phyloP scores from a whole-genome alignment of 352 stramenopile genomes.

The Globisporangium takayamanum region DNA sequence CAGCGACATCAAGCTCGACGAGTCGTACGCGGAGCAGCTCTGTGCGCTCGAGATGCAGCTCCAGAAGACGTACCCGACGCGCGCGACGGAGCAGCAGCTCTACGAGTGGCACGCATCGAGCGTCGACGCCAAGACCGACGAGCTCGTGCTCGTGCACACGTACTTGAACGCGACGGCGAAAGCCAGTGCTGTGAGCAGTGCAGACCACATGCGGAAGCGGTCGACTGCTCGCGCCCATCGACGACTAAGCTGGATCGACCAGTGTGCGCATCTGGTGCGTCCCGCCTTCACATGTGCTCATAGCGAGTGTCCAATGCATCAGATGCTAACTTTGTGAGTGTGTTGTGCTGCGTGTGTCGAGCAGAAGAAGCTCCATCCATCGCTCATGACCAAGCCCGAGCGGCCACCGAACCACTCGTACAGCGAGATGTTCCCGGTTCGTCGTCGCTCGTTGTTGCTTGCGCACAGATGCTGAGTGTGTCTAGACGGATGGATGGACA shows the following conservation, averaged over 20 bases:
- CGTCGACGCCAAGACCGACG: constrained; percentile 44
- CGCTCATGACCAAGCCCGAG: constrained; percentile 50
- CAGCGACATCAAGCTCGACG: constrained; percentile 76
- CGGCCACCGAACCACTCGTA: constrained; percentile 73
- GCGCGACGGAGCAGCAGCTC: constrained; percentile 53
- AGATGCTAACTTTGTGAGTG: neutral
- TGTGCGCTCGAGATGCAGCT: constrained; percentile 59
- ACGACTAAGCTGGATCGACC: constrained; percentile 67
- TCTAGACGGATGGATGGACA: no score
- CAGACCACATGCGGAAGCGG: constrained; percentile 21
- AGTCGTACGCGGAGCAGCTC: constrained; percentile 73
- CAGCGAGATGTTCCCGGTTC: constrained; percentile 63
- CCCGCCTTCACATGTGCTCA: no score
- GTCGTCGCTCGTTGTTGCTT: constrained; percentile 8
- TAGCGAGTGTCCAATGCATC: neutral
- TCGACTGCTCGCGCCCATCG: constrained; percentile 11
- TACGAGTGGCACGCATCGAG: constrained; percentile 59
- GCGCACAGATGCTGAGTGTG: neutral
- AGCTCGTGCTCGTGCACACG: constrained; percentile 73
- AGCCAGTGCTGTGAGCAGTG: constrained; percentile 6
- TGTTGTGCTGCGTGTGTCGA: neutral
- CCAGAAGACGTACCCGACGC: constrained; percentile 32
- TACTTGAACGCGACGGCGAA: constrained; percentile 51
- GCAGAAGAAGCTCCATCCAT: constrained; percentile 52
- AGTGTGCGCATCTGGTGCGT: constrained; percentile 53